Evolutionary conservation across 164 flowering plant genomes (phyloP), one percentile per base, ranked within the genome.

Genomic region (Brasenia schreberi): DNA sequence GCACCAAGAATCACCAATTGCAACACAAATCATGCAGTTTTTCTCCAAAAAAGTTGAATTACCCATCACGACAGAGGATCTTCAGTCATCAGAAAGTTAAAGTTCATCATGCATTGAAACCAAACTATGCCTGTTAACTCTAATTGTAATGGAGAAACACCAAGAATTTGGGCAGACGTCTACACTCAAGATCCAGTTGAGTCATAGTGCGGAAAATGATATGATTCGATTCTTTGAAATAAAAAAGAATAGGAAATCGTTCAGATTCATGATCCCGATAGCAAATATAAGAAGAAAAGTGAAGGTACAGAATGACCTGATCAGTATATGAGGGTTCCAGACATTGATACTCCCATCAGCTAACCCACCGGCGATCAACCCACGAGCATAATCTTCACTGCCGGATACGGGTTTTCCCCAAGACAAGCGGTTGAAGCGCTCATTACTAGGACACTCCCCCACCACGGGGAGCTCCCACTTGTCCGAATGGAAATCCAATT

Each of bases 331-430:
- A 7, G 99, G 97, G 75, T 94, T 94, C 99, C 96, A 94, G n/a
- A 94, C 67, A 62, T 77, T 85, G 65, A 94, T 83, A 70, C 66
- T 80, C 2, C 99, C 99, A 70, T 94, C 99, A 6, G 82, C 85
- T 4, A 89, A 88, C 0, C 99, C 99, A 33, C 99, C 99, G 53
- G 99, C 99, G 65, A 94, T 75, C 18, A 91, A 75, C 0, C 99
- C 99, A 7, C 83, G 84, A 5, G 83, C 61, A 70, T 80, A 89
- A 23, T 86, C 75, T 49, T 89, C 93, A 0, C 90, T 81, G 6
- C 77, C 85, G 5, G 84, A 74, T 71, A 81, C 87, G 17, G 72
- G 72, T 65, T 72, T 86, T 6, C 94, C 84, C 99, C 99, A 94
- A 0, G 98, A 81, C 10, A 94, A 73, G 17, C 99, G 81, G 71